phyloP scores from a whole-genome alignment of 164 flowering plant genomes.

The Vitis cinerea region DNA sequence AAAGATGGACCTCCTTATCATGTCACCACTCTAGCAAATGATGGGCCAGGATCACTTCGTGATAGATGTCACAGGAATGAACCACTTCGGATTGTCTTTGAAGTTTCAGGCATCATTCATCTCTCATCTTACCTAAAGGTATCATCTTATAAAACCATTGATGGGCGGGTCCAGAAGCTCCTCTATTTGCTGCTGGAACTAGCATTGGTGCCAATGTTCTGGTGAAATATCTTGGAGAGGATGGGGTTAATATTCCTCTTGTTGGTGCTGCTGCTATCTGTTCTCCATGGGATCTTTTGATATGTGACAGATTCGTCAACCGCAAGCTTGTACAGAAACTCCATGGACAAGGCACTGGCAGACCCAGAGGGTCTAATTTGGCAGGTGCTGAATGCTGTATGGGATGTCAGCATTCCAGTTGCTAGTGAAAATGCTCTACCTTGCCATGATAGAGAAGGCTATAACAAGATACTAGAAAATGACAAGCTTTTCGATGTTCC shows the following conservation, averaged over 20 bases:
- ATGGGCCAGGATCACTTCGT: slow-evolving; percentile 83
- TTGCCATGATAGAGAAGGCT: no score
- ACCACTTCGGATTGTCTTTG: slow-evolving; percentile 82
- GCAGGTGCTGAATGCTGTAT: no score
- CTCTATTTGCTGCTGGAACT: slow-evolving; percentile 6
- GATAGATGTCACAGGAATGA: slow-evolving; percentile 68
- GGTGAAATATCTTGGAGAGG: slow-evolving; percentile 88
- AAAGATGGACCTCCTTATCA: slow-evolving; percentile 42
- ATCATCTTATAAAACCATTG: slow-evolving; percentile 83
- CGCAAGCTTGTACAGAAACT: slow-evolving; percentile 73
- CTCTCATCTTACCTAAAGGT: slow-evolving; percentile 64
- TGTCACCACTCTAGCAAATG: slow-evolving; percentile 74
- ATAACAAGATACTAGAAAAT: no score
- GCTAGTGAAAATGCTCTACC: no score
- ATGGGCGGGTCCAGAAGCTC: slow-evolving; percentile 79
- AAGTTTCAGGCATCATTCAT: slow-evolving; percentile 69
- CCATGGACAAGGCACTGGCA: slow-evolving; percentile 70
- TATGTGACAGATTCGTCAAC: slow-evolving; percentile 82
- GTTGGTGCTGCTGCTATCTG: slow-evolving; percentile 90
- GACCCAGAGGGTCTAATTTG: no score
- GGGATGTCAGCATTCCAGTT: no score
- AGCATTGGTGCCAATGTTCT: no score
- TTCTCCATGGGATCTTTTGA: slow-evolving; percentile 98
- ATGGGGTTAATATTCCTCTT: slow-evolving; percentile 68
- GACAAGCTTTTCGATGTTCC: no score